Conservation (phyloP, 2,329 filamentous ascomycete genomes). For the Curvularia lunata region DNA sequence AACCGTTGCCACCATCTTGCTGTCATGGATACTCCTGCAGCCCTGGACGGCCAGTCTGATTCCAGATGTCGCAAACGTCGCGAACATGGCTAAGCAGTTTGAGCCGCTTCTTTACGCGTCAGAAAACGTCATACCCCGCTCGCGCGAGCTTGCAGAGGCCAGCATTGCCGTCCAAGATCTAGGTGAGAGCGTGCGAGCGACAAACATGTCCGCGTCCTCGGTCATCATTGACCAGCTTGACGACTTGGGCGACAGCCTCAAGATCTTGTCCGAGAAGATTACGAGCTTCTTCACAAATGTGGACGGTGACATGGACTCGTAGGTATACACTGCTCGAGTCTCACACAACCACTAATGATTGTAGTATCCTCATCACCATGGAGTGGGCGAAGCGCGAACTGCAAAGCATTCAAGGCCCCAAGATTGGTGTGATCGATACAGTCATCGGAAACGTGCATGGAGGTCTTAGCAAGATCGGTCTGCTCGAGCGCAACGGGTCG, state of each 20-base stretch:
- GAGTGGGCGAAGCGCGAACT: conserved; percentile 93
- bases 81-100: conserved; percentile 86
- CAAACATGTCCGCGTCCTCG: conserved; percentile 88
- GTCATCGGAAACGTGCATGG: conserved; percentile 85
- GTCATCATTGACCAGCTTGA: conserved; percentile 87
- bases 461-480: conserved; percentile 68
- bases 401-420: conserved; percentile 52
- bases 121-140: conserved; percentile 84
- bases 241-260: conserved; percentile 82
- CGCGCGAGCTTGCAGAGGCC: conserved; percentile 86
- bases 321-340: conserved; percentile 37
- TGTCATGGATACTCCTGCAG: conserved; percentile 70
- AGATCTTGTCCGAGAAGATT: conserved; percentile 81
- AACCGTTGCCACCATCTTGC: conserved; percentile 65
- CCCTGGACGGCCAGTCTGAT: conserved; percentile 71
- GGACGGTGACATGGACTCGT: conserved; percentile 88
- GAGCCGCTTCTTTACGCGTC: conserved; percentile 96
- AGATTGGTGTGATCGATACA: conserved; percentile 67
- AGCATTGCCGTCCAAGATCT: conserved; percentile 95
- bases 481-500: conserved; percentile 48
- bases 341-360: conserved; percentile 21
- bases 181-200: conserved; percentile 84
- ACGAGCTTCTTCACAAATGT: conserved; percentile 93
- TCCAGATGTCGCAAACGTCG: conserved; percentile 89
- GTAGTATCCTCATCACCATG: conserved; percentile 88